A percentile compares a stretch with the other conserved stretches of the same genome.
These are phyloP conservation scores for Xylaria sp. DNA, from an alignment of 2,329 filamentous ascomycete genomes.

Conservation along the genomic window DNA sequence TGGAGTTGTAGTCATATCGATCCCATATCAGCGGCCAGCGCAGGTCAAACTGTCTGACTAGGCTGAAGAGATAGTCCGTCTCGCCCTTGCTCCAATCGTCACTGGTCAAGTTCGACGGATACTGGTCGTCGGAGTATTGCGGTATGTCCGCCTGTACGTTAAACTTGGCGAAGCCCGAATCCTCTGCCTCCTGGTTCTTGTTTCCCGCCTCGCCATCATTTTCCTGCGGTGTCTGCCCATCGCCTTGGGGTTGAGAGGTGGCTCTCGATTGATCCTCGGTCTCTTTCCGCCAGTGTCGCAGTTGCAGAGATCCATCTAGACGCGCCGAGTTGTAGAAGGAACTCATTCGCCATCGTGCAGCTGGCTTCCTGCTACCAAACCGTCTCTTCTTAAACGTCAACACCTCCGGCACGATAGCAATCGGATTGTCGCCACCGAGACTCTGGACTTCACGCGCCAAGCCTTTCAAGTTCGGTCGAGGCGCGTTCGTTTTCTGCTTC, in stretches of 20 bases:
- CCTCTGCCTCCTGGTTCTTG: conserved; percentile 43
- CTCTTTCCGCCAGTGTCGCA: conserved; percentile 78
- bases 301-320: conserved; percentile 57
- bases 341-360: conserved; percentile 59
- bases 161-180: conserved; percentile 75
- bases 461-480: conserved; percentile 56
- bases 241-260: conserved; percentile 19
- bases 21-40: conserved; percentile 91
- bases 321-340: conserved; percentile 76
- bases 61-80: conserved; percentile 80
- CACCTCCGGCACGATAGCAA: conserved; percentile 59
- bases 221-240: conserved; percentile 27
- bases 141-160: conserved; percentile 76
- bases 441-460: conserved; percentile 62
- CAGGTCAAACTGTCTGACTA: conserved; percentile 74
- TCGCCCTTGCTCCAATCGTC: conserved; percentile 86
- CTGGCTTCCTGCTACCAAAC: conserved; percentile 50
- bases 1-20: conserved; percentile 70
- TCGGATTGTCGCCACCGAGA: conserved; percentile 60
- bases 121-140: conserved; percentile 81
- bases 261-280: conserved; percentile 36
- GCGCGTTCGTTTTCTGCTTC: conserved; percentile 64
- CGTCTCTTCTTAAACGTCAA: conserved; percentile 55
- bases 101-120: conserved; percentile 66
- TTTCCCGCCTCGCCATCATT: conserved; percentile 35